Percentiles rank a stretch among this genome's conserved stretches.
Conservation (phyloP, 2,329 filamentous ascomycete species). For the Lachnellula occidentalis region DNA sequence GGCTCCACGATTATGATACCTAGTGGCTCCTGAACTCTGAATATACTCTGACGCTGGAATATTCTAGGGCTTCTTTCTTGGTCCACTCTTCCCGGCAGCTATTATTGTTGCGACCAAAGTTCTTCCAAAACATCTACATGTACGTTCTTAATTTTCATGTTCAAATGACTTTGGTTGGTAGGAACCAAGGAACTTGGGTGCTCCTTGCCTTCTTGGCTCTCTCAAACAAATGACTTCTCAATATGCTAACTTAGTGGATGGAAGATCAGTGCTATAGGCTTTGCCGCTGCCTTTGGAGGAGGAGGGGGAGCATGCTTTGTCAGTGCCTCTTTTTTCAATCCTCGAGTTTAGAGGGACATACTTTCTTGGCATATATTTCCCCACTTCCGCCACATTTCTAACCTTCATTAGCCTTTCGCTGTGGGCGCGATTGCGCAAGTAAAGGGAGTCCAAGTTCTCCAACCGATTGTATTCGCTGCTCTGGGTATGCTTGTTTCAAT, state of each 20-base stretch:
- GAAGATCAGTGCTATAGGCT: slow-evolving; percentile 60
- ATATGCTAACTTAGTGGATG: too few relatives aligned
- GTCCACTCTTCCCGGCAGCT: slow-evolving; percentile 71
- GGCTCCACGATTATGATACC: neutral
- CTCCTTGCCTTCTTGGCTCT: too few relatives aligned
- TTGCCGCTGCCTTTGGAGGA: slow-evolving; percentile 72
- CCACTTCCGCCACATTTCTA: too few relatives aligned
- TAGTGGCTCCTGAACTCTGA: neutral
- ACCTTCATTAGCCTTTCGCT: slow-evolving; percentile 43
- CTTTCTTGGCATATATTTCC: too few relatives aligned
- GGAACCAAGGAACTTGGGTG: too few relatives aligned
- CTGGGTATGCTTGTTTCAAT: slow-evolving; percentile 31
- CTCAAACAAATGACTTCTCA: too few relatives aligned
- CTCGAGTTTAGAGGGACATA: neutral
- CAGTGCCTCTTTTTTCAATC: neutral
- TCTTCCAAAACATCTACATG: slow-evolving; percentile 66
- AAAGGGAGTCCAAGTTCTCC: slow-evolving; percentile 51
- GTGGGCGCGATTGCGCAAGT: slow-evolving; percentile 61
- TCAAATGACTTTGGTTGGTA: too few relatives aligned
- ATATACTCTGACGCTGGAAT: too few relatives aligned
- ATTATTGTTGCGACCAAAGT: slow-evolving; percentile 71
- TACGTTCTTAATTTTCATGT: slow-evolving; percentile 32
- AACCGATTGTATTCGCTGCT: slow-evolving; percentile 49
- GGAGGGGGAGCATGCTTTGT: slow-evolving; percentile 57
- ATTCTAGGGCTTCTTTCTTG: slow-evolving; percentile 66